Conservation (phyloP, 176 grass and related monocot genomes). For the Oropetium thomaeum region DNA sequence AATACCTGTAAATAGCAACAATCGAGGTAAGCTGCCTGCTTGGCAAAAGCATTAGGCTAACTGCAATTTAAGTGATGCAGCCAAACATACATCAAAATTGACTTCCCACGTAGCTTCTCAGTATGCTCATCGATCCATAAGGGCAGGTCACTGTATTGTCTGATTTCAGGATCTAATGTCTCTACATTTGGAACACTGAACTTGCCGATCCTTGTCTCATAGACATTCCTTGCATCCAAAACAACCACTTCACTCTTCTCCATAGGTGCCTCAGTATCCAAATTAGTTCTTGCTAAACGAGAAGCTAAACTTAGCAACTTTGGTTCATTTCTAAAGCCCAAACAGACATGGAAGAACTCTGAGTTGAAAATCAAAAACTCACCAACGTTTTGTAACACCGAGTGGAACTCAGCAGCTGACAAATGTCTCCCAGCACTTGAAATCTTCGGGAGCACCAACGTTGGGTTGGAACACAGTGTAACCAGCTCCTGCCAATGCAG, state of each 20-base stretch:
- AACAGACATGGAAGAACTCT: not conserved
- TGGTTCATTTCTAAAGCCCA: not conserved
- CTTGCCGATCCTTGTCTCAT: constrained; percentile 90
- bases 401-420: constrained; percentile 70
- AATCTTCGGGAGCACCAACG: constrained; percentile 42
- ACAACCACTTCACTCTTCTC: constrained; percentile 57
- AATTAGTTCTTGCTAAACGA: constrained; percentile 15
- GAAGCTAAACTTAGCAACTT: not conserved
- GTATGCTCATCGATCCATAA: constrained; percentile 81
- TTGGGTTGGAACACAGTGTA: constrained; percentile 62
- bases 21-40: not conserved
- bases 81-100: constrained; percentile 67
- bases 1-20: constrained; percentile 63
- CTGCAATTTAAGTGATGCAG: not conserved
- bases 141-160: constrained; percentile 87
- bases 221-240: constrained; percentile 84
- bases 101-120: constrained; percentile 68
- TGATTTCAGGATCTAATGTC: constrained; percentile 72
- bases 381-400: constrained; percentile 62
- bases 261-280: constrained; percentile 5
- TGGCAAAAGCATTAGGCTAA: not conserved
- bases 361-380: constrained; percentile 18
- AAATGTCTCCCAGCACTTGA: constrained; percentile 62
- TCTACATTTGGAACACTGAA: constrained; percentile 72
- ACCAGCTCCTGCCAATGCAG: constrained; percentile 72